Evolutionary conservation across 1,139 yeast genomes (phyloP).

Genomic region (Debaryomycetaceae sp.): DNA sequence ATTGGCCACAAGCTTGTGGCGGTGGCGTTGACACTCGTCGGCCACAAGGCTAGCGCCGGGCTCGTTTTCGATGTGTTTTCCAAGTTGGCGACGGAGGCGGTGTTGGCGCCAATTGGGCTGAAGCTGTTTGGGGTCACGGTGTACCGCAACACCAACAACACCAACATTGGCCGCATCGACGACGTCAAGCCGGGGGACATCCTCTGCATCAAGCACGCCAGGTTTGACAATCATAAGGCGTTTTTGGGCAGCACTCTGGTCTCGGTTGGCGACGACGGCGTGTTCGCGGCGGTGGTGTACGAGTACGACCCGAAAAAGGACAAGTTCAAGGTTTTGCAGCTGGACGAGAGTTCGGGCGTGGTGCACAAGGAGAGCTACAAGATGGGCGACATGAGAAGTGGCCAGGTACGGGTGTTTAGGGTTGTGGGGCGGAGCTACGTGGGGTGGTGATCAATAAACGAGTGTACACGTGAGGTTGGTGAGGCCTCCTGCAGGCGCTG

Average conservation of each 20-base stretch:
- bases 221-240: slow-evolving; percentile 66
- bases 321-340: slow-evolving; percentile 72
- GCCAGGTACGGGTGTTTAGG: slow-evolving; percentile 77
- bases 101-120: slow-evolving; percentile 58
- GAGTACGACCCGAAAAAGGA: slow-evolving; percentile 75
- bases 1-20: slow-evolving; percentile 42
- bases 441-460: slow-evolving; percentile 8
- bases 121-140: slow-evolving; percentile 72
- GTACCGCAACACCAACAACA: slow-evolving; percentile 57
- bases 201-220: slow-evolving; percentile 59
- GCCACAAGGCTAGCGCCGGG: slow-evolving; percentile 15
- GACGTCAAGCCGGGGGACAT: slow-evolving; percentile 74
- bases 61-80: slow-evolving; percentile 18
- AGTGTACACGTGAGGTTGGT: too few species aligned
- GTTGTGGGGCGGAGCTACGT: slow-evolving; percentile 18
- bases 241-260: slow-evolving; percentile 53
- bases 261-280: slow-evolving; percentile 15
- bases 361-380: slow-evolving; percentile 61
- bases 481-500: too few species aligned
- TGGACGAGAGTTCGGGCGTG: slow-evolving; percentile 45
- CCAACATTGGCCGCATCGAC: slow-evolving; percentile 48
- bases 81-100: not conserved
- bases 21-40: slow-evolving; percentile 41
- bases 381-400: slow-evolving; percentile 69
- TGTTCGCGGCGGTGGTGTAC: slow-evolving; percentile 42